Evolutionary conservation across 1,139 yeast species (phyloP).

Genomic region (Suhomyces bolitotheri): DNA sequence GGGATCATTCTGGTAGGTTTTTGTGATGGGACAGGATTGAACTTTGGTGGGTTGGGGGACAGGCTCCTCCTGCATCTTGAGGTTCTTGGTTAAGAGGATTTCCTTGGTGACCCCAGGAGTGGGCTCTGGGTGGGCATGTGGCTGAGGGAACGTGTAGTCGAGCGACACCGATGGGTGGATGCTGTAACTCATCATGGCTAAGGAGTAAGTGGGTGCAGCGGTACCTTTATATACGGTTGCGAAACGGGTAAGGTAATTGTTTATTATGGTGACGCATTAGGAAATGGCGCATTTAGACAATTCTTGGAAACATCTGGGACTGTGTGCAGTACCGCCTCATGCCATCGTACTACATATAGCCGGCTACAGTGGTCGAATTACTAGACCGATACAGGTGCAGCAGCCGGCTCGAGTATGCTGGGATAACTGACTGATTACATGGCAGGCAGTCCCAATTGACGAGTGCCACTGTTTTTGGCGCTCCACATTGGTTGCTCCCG

Average conservation of each 20-base stretch:
- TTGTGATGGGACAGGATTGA: constrained; percentile 16
- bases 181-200: constrained; percentile 11
- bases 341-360: too few species aligned
- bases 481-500: too few species aligned
- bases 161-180: constrained; percentile 20
- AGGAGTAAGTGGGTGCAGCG: background rate
- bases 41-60: constrained; percentile 15
- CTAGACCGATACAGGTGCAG: too few species aligned
- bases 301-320: too few species aligned
- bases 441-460: too few species aligned
- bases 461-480: too few species aligned
- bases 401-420: too few species aligned
- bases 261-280: constrained; percentile 8
- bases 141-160: constrained; percentile 26
- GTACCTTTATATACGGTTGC: constrained; percentile 6
- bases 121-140: background rate
- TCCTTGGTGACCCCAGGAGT: constrained; percentile 19
- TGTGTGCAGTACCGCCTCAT: too few species aligned
- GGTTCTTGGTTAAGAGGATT: constrained; percentile 24
- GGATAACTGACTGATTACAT: too few species aligned
- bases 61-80: constrained; percentile 25
- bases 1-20: constrained; percentile 10
- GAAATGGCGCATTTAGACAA: constrained; percentile 6
- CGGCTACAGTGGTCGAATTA: too few species aligned
- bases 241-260: constrained; percentile 9